Conservation (phyloP, 257 asterid species). For the Nyctanthes arbortristis region DNA sequence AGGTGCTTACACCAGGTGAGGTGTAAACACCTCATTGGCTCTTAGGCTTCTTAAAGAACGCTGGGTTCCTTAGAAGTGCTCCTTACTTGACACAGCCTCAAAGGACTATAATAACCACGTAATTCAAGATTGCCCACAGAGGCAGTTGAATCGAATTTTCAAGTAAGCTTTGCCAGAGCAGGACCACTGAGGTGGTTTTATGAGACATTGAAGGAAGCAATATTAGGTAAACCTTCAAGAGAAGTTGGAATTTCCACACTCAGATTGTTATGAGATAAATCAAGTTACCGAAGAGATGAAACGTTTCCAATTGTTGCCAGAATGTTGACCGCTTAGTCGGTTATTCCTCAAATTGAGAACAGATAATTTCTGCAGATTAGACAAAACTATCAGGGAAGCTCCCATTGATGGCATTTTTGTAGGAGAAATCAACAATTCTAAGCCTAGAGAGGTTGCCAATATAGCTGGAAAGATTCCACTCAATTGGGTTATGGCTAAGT, state of each 20-base stretch:
- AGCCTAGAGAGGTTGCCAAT: conserved; percentile 49
- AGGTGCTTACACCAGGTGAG: too few relatives aligned
- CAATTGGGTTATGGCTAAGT: conserved; percentile 53
- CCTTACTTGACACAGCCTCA: conserved; percentile 69
- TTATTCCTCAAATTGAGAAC: conserved; percentile 60
- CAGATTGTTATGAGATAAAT: conserved; percentile 58
- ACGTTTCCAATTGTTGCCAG: conserved; percentile 52
- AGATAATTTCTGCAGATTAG: conserved; percentile 49
- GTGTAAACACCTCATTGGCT: too few relatives aligned
- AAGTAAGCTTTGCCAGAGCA: conserved; percentile 58
- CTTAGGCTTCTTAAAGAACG: too few relatives aligned
- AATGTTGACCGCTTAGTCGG: conserved; percentile 46
- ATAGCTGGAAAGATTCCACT: conserved; percentile 45
- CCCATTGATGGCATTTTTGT: conserved; percentile 60
- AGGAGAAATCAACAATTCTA: conserved; percentile 50
- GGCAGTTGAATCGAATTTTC: conserved; percentile 62
- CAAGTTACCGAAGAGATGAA: conserved; percentile 59
- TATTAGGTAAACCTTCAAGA: conserved; percentile 55
- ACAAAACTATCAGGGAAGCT: conserved; percentile 51
- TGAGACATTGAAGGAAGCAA: conserved; percentile 69
- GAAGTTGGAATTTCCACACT: conserved; percentile 72
- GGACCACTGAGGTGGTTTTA: conserved; percentile 80
- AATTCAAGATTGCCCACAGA: conserved; percentile 71
- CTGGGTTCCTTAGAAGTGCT: too few relatives aligned
- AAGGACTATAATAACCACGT: conserved; percentile 68